phyloP scores from a whole-genome alignment of 495 filamentous ascomycete genomes.

The Aspergillus conjunctus region DNA sequence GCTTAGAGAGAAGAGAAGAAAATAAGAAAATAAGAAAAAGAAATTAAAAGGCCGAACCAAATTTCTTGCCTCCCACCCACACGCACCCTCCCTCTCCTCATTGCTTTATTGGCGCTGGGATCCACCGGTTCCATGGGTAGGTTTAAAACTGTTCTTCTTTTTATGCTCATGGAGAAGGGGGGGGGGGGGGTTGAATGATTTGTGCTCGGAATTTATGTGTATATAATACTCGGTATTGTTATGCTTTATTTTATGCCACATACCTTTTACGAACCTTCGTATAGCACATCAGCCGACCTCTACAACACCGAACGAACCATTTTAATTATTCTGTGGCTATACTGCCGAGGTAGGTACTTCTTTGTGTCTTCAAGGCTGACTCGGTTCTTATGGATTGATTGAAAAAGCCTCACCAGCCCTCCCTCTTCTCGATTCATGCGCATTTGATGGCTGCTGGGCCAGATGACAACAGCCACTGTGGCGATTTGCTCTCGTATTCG shows the following conservation, averaged over 20 bases:
- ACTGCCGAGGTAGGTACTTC: too few species aligned
- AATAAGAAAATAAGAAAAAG: neutral
- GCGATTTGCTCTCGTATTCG: conserved; percentile 27
- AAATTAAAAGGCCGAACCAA: conserved; percentile 22
- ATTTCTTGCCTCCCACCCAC: conserved; percentile 14
- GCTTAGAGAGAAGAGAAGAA: conserved; percentile 34
- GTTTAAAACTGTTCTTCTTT: conserved; percentile 1
- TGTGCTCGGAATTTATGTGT: conserved; percentile 11
- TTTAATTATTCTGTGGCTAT: too few species aligned
- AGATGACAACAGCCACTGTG: conserved; percentile 27
- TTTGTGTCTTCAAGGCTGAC: neutral
- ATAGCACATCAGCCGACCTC: neutral
- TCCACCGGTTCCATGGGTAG: conserved; percentile 20
- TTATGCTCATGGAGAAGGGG: conserved; percentile 7
- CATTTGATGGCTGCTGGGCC: neutral
- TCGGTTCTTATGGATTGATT: neutral
- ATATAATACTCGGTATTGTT: neutral
- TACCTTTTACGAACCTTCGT: neutral
- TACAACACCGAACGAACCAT: too few species aligned
- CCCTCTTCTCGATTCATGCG: too few species aligned
- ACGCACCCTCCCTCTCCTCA: conserved; percentile 1
- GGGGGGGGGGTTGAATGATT: neutral
- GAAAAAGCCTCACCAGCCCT: too few species aligned
- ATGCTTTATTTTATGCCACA: too few species aligned
- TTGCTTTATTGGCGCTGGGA: conserved; percentile 15